These are phyloP conservation scores for Crotalaria pallida DNA, from an alignment of 306 rosid genomes.

Conservation along the genomic window DNA sequence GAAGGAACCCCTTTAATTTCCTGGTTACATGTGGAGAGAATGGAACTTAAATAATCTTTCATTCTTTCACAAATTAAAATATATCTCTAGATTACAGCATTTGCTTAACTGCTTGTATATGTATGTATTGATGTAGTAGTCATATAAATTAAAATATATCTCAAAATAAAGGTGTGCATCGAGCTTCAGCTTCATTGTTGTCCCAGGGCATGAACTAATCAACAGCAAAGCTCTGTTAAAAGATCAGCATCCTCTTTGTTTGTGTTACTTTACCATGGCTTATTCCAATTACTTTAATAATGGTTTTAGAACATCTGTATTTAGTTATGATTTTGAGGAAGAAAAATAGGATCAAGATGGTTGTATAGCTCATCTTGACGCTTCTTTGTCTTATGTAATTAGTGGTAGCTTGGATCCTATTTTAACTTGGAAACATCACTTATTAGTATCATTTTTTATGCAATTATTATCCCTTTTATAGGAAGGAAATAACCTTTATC, in stretches of 20 bases:
- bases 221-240: too few relatives aligned
- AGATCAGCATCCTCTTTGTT: background rate
- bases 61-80: background rate
- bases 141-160: too few relatives aligned
- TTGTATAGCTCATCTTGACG: background rate
- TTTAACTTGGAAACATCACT: background rate
- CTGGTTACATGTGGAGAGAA: background rate
- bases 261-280: background rate
- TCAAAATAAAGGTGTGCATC: too few relatives aligned
- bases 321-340: background rate
- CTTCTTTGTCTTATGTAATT: background rate
- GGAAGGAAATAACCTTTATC: too few relatives aligned
- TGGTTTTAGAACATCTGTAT: background rate
- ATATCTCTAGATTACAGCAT: background rate
- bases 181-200: too few relatives aligned
- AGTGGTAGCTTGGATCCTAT: background rate
- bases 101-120: background rate
- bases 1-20: background rate
- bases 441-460: background rate
- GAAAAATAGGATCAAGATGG: background rate
- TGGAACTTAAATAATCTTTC: background rate
- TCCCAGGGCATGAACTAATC: too few relatives aligned
- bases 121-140: background rate
- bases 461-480: too few relatives aligned
- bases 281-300: background rate